Conservation (phyloP, 2,329 filamentous ascomycete species). For the Talaromyces sp. region DNA sequence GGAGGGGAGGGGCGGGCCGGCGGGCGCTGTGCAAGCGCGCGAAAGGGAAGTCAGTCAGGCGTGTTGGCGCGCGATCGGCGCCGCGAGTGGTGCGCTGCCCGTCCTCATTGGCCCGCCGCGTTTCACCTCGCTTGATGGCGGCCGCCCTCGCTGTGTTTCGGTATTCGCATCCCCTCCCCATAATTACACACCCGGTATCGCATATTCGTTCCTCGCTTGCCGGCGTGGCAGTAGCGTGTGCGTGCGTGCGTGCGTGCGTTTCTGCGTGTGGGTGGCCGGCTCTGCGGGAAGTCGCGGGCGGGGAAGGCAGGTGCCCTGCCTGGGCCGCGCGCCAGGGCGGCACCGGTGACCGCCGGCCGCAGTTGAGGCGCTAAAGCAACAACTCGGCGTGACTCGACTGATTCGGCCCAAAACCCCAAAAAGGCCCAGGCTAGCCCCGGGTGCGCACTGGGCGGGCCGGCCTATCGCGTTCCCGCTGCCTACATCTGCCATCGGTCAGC, state of each 20-base stretch:
- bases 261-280: background rate
- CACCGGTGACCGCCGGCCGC: background rate
- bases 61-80: slow-evolving; percentile 36
- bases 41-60: slow-evolving; percentile 7
- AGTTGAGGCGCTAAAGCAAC: background rate
- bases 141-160: background rate
- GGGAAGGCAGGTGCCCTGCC: no score
- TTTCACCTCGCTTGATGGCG: background rate
- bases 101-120: slow-evolving; percentile 1
- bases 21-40: slow-evolving; percentile 14
- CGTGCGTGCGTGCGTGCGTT: no score
- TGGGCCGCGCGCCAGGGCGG: slow-evolving; percentile 5
- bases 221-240: no score
- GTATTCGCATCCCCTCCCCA: no score
- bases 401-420: no score
- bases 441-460: no score
- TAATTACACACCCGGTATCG: no score
- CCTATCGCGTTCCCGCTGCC: no score
- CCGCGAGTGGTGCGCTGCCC: slow-evolving; percentile 17
- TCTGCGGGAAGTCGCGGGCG: background rate
- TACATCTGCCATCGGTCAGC: background rate
- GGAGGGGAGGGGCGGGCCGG: slow-evolving; percentile 12
- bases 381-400: background rate
- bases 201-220: no score
- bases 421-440: no score